Evolutionary conservation across 805 yeast genomes (phyloP), one percentile per base, ranked within the genome.

Genomic region (Yueomyces sinensis): DNA sequence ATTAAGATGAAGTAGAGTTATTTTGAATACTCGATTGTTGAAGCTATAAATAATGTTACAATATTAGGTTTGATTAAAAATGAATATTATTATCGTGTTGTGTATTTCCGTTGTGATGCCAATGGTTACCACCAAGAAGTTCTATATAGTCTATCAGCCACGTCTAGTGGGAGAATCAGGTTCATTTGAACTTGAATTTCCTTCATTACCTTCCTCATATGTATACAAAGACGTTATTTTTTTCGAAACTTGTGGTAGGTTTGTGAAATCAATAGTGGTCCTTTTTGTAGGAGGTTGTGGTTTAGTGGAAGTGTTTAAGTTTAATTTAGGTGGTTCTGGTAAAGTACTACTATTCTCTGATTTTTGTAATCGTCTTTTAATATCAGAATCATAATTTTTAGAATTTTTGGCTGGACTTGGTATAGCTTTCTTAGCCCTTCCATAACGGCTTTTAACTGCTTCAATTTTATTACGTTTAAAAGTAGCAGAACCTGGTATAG

Each of bases 401-500:
- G 37, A 24, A 13, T 30, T 29, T 33, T 52, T 55, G 16, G 58
- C 31, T 4, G 67, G 67, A 39, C 64, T 59, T 17, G 66, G 67
- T 9, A 61, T 53, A 1, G 62, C 62, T 18, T 45, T 39, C 22
- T 56, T 54, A 3, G 57, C 52, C 32, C 52, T 52, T 13, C 58
- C 52, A 32, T 59, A 63, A 29, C 51, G 58, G 9, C 46, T 44
- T 29, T 44, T 60, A 45, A 58, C 46, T 3, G 62, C 65, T 32
- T 59, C 62, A 40, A 59, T 47, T 28, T 58, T 50, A 29, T 50
- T 47, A 22, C 49, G 41, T 38, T 56, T 59, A n/a, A 59, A 48
- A 13, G 54, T 38, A 32, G 55, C 62, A 22, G 63, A 56, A 2
- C 65, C 66, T 1, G 65, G 64, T 9, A 61, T 57, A 7, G 56